phyloP scores from a whole-genome alignment of 306 rosid genomes.

The Cicer pinnatifidum region DNA sequence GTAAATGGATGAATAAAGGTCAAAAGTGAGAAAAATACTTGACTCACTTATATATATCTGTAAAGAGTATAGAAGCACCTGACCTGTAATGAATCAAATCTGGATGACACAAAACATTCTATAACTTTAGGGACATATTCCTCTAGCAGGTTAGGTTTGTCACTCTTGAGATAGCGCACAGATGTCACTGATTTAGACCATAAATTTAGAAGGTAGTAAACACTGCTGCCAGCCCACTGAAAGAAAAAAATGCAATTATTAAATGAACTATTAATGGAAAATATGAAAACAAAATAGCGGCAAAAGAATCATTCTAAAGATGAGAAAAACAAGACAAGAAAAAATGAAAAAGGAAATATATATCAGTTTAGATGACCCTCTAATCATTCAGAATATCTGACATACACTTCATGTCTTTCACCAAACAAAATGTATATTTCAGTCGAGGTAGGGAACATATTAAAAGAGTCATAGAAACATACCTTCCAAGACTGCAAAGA shows the following conservation, averaged over 20 bases:
- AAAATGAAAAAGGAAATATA: background rate
- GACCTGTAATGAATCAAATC: slow-evolving; percentile 58
- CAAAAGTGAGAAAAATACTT: slow-evolving; percentile 24
- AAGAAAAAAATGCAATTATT: slow-evolving; percentile 36
- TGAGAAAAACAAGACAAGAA: slow-evolving; percentile 5
- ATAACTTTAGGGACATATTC: slow-evolving; percentile 57
- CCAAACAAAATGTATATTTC: slow-evolving; percentile 18
- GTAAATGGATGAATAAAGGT: slow-evolving; percentile 1
- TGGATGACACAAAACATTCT: slow-evolving; percentile 55
- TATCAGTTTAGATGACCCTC: slow-evolving; percentile 3
- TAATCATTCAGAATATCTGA: background rate
- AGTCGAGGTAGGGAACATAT: slow-evolving; percentile 16
- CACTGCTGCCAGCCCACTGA: slow-evolving; percentile 63
- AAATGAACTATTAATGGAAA: background rate
- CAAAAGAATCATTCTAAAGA: slow-evolving; percentile 5
- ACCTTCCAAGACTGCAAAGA: slow-evolving; percentile 99
- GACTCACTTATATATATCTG: background rate
- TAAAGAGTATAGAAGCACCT: slow-evolving; percentile 26
- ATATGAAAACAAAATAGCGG: background rate
- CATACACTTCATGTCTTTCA: slow-evolving; percentile 18
- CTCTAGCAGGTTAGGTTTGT: slow-evolving; percentile 53
- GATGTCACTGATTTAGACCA: slow-evolving; percentile 55
- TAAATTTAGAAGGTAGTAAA: slow-evolving; percentile 56
- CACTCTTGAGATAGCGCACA: slow-evolving; percentile 52
- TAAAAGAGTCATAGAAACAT: slow-evolving; percentile 38